Conservation (phyloP, 179 eudicot species). For the Amaranthus tricolor region DNA sequence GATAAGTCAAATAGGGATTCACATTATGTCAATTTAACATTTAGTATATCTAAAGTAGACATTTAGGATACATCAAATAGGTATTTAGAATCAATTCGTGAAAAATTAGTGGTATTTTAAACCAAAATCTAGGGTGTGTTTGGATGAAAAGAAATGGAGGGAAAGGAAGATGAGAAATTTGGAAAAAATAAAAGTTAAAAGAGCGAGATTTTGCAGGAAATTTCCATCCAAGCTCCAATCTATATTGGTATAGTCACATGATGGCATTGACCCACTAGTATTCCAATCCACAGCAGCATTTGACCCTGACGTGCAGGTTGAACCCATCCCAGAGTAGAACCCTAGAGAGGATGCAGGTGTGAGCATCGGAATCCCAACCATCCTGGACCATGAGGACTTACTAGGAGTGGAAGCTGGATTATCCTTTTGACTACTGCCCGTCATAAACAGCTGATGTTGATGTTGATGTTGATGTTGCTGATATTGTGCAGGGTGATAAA, state of each 20-base stretch:
- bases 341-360: constrained; percentile 75
- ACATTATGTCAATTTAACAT: too few relatives aligned
- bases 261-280: constrained; percentile 46
- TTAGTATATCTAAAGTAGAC: too few relatives aligned
- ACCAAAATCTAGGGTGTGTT: too few relatives aligned
- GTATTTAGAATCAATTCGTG: too few relatives aligned
- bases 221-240: constrained; percentile 69
- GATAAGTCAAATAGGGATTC: too few relatives aligned
- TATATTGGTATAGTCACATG: constrained; percentile 62
- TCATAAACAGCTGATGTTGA: constrained; percentile 34
- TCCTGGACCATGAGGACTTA: constrained; percentile 36
- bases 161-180: too few relatives aligned
- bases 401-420: constrained; percentile 31
- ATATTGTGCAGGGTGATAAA: constrained; percentile 42
- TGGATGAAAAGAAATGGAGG: too few relatives aligned
- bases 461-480: constrained; percentile 44
- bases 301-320: constrained; percentile 55
- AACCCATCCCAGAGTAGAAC: constrained; percentile 61
- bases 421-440: constrained; percentile 42
- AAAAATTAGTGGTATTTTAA: too few relatives aligned
- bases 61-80: too few relatives aligned
- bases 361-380: constrained; percentile 48
- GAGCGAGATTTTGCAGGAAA: too few relatives aligned
- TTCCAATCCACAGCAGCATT: constrained; percentile 69
- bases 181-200: too few relatives aligned